phyloP scores from a whole-genome alignment of 2,329 filamentous ascomycete genomes.

The Eurotiales sp. region DNA sequence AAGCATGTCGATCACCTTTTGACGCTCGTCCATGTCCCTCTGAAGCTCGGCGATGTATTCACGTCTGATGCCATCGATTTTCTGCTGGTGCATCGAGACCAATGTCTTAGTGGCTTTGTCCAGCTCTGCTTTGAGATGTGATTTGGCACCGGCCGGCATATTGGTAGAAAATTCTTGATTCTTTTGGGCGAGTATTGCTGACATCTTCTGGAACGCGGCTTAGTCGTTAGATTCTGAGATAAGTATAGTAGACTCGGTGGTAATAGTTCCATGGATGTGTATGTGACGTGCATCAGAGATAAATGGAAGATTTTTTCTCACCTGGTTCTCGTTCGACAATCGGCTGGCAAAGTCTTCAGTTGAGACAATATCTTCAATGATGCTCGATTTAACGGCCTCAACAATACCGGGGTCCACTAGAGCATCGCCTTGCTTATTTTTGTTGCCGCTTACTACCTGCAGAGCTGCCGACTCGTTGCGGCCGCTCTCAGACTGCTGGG shows the following conservation, averaged over 20 bases:
- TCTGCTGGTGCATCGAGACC: constrained; percentile 5
- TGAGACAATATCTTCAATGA: background rate
- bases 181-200: background rate
- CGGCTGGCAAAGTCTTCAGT: background rate
- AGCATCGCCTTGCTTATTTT: background rate
- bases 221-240: no score
- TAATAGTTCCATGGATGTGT: no score
- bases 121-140: background rate
- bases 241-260: no score
- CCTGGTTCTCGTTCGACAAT: constrained; percentile 1
- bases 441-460: background rate
- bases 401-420: background rate
- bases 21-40: constrained; percentile 9
- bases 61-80: constrained; percentile 4
- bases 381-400: background rate
- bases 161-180: background rate
- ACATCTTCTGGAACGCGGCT: constrained; percentile 2
- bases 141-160: background rate
- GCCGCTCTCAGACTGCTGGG: background rate
- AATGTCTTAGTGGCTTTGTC: background rate
- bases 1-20: constrained; percentile 13
- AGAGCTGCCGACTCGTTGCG: background rate
- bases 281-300: no score
- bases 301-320: constrained; percentile 5
- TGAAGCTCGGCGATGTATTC: constrained; percentile 10